Conservation (phyloP, 73 alveolate species). For the Paramecium caudatum region DNA sequence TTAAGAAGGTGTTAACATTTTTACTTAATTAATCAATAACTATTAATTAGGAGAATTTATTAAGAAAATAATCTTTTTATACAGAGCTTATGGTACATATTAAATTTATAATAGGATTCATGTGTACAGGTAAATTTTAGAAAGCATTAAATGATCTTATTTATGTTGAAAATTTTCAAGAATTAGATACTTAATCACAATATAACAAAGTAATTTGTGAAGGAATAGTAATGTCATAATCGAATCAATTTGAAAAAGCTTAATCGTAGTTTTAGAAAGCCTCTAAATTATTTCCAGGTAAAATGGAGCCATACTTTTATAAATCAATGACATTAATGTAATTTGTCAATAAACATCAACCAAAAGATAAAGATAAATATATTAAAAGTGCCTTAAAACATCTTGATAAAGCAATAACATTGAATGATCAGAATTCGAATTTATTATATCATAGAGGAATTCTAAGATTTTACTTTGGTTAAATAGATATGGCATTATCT, state of each 20-base stretch:
- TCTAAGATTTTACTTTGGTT: slow-evolving; percentile 66
- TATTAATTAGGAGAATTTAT: slow-evolving; percentile 72
- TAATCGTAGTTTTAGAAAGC: slow-evolving; percentile 70
- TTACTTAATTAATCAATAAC: slow-evolving; percentile 75
- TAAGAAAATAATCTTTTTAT: slow-evolving; percentile 76
- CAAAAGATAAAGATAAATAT: slow-evolving; percentile 52
- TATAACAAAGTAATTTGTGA: slow-evolving; percentile 79
- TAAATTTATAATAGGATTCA: slow-evolving; percentile 42
- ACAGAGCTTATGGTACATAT: slow-evolving; percentile 85
- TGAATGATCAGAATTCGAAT: slow-evolving; percentile 69
- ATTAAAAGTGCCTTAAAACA: slow-evolving; percentile 73
- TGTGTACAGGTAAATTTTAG: slow-evolving; percentile 80
- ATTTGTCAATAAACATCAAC: slow-evolving; percentile 44
- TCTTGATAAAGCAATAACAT: slow-evolving; percentile 71
- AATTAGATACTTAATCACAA: slow-evolving; percentile 73
- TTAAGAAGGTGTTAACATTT: slow-evolving; percentile 80
- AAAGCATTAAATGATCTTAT: slow-evolving; percentile 83
- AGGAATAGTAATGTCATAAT: slow-evolving; percentile 70
- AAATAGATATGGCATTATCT: slow-evolving; percentile 63
- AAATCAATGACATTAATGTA: slow-evolving; percentile 64
- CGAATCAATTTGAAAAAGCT: slow-evolving; percentile 55
- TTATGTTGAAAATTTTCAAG: slow-evolving; percentile 70
- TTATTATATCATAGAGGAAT: slow-evolving; percentile 71
- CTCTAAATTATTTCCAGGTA: slow-evolving; percentile 64
- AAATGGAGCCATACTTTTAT: slow-evolving; percentile 68